Evolutionary conservation across 2,329 filamentous ascomycete genomes (phyloP).

Genomic region (Diaporthe batatas): DNA sequence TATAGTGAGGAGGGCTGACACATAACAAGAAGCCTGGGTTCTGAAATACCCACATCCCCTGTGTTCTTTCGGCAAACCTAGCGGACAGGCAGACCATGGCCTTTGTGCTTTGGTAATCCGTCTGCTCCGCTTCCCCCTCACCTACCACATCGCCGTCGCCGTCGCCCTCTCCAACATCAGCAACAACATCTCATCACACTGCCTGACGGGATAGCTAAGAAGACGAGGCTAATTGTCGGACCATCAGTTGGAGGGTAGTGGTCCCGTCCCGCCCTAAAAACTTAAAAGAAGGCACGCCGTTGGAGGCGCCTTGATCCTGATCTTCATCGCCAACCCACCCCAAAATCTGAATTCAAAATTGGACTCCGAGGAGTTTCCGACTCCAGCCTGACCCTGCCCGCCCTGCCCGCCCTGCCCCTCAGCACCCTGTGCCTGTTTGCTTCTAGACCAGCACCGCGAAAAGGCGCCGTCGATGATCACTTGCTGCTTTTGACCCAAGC

Average conservation of each 20-base stretch:
- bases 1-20: slow-evolving; percentile 30
- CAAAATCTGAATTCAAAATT: slow-evolving; percentile 28
- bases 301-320: slow-evolving; percentile 28
- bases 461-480: slow-evolving; percentile 47
- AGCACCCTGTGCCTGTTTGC: slow-evolving; percentile 34
- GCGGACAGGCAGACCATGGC: slow-evolving; percentile 26
- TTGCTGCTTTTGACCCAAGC: slow-evolving; percentile 45
- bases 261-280: slow-evolving; percentile 21
- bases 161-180: slow-evolving; percentile 15
- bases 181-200: slow-evolving; percentile 14
- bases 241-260: slow-evolving; percentile 30
- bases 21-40: slow-evolving; percentile 11
- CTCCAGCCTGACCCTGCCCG: slow-evolving; percentile 29
- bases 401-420: slow-evolving; percentile 20
- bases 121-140: slow-evolving; percentile 28
- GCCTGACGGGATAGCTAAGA: slow-evolving; percentile 5
- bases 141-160: slow-evolving; percentile 16
- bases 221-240: slow-evolving; percentile 31
- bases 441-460: slow-evolving; percentile 34
- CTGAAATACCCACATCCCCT: slow-evolving; percentile 13
- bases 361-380: slow-evolving; percentile 37
- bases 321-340: slow-evolving; percentile 18
- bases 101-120: slow-evolving; percentile 14
- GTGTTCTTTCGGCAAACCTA: slow-evolving; percentile 3
- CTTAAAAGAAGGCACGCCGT: slow-evolving; percentile 17